These are phyloP conservation scores for Zasmidium angulare DNA, from an alignment of 2,329 filamentous ascomycete genomes.

Conservation along the genomic window DNA sequence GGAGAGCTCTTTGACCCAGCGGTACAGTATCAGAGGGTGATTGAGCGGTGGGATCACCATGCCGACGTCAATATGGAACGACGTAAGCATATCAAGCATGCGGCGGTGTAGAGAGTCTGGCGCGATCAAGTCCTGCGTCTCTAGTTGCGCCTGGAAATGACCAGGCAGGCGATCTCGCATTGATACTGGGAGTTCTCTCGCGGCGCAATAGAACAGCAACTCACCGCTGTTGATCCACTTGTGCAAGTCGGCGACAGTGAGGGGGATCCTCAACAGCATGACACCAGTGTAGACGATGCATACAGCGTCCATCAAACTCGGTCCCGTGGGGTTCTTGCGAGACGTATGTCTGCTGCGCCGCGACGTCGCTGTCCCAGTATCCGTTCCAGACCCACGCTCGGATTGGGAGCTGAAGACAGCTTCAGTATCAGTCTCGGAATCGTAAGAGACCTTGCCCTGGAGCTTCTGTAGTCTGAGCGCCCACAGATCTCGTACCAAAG, in stretches of 20 bases:
- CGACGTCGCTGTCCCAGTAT: constrained; percentile 30
- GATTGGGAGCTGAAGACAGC: constrained; percentile 60
- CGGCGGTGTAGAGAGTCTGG: constrained; percentile 63
- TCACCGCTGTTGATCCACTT: constrained; percentile 66
- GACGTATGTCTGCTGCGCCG: constrained; percentile 33
- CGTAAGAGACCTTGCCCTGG: constrained; percentile 40
- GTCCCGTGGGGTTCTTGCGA: constrained; percentile 49
- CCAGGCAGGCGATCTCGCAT: constrained; percentile 66
- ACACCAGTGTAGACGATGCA: constrained; percentile 77
- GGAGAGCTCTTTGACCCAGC: constrained; percentile 68
- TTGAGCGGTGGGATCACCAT: constrained; percentile 75
- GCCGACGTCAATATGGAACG: constrained; percentile 67
- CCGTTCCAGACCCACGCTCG: constrained; percentile 45
- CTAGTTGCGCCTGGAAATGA: constrained; percentile 60
- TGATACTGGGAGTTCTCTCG: constrained; percentile 57
- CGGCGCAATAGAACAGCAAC: constrained; percentile 69
- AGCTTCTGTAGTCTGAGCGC: constrained; percentile 66
- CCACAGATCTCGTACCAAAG: constrained; percentile 80
- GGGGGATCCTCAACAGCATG: constrained; percentile 71
- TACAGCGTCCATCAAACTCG: constrained; percentile 72
- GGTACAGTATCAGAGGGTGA: constrained; percentile 64
- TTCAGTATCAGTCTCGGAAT: constrained; percentile 34
- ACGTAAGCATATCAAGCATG: constrained; percentile 61
- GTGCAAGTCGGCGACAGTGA: constrained; percentile 71
- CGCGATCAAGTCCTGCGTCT: constrained; percentile 50